Evolutionary conservation across 352 stramenopile genomes (phyloP).

Genomic region (Lagenidium giganteum): DNA sequence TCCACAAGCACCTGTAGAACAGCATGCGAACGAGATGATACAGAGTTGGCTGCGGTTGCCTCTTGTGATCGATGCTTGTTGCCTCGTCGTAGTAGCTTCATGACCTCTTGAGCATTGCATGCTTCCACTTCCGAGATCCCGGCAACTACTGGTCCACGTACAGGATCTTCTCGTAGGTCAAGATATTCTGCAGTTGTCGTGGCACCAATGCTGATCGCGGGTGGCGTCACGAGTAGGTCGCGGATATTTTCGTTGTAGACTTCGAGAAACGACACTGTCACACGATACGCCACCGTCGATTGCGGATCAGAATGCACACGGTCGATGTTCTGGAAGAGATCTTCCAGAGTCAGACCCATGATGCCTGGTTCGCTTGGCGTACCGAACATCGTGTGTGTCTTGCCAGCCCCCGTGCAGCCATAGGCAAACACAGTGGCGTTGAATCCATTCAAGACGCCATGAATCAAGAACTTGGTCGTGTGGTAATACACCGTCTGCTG

Average conservation of each 20-base stretch:
- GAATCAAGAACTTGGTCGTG: conserved; percentile 86
- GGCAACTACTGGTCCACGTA: conserved; percentile 77
- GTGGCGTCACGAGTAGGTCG: conserved; percentile 59
- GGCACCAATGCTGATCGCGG: not conserved
- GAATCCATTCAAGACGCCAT: conserved; percentile 84
- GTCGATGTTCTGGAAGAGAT: conserved; percentile 77
- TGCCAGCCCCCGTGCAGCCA: conserved; percentile 84
- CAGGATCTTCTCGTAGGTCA: conserved; percentile 82
- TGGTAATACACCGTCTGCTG: conserved; percentile 82
- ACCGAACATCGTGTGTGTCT: conserved; percentile 91
- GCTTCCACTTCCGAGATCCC: conserved; percentile 86
- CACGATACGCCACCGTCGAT: conserved; percentile 40
- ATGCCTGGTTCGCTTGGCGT: conserved; percentile 79
- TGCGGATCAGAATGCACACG: conserved; percentile 24
- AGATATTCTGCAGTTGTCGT: conserved; percentile 36
- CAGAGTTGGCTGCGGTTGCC: conserved; percentile 82
- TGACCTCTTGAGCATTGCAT: conserved; percentile 69
- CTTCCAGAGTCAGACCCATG: conserved; percentile 83
- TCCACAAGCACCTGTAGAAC: conserved; percentile 85
- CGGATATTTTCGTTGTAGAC: conserved; percentile 94
- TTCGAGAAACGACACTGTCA: conserved; percentile 86
- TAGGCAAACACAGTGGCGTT: conserved; percentile 92
- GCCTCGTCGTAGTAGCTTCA: conserved; percentile 81
- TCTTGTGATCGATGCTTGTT: conserved; percentile 88
- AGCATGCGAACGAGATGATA: conserved; percentile 87